phyloP scores from a whole-genome alignment of 768 basidiomycete genomes.

The Trametes meyenii region DNA sequence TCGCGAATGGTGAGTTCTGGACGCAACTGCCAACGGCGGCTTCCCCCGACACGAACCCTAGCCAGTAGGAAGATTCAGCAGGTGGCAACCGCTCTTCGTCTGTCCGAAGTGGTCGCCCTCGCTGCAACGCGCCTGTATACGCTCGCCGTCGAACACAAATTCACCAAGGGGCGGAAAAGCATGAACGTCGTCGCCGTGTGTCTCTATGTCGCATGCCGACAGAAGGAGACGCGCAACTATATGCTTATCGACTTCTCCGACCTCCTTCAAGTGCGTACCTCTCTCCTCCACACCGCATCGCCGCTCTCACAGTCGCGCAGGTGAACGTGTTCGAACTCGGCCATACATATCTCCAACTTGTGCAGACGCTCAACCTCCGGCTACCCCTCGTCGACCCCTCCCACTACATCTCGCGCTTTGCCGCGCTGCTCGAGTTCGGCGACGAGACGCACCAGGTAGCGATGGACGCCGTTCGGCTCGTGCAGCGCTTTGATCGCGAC shows the following conservation, averaged over 20 bases:
- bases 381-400: slow-evolving; percentile 93
- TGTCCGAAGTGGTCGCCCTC: slow-evolving; percentile 80
- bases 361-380: slow-evolving; percentile 82
- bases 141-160: slow-evolving; percentile 91
- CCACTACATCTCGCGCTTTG: slow-evolving; percentile 95
- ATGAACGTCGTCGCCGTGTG: slow-evolving; percentile 95
- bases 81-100: slow-evolving; percentile 73
- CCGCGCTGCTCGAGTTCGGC: slow-evolving; percentile 93
- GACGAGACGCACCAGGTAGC: slow-evolving; percentile 92
- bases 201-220: slow-evolving; percentile 90
- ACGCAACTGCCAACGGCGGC: neutral
- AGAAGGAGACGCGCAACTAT: slow-evolving; percentile 87
- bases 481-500: slow-evolving; percentile 91
- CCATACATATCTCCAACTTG: slow-evolving; percentile 92
- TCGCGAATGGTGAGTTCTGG: slow-evolving; percentile 74
- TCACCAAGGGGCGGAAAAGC: slow-evolving; percentile 90
- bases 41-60: slow-evolving; percentile 34
- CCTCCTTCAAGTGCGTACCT: slow-evolving; percentile 68
- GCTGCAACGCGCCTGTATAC: slow-evolving; percentile 88
- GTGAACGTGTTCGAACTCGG: slow-evolving; percentile 98
- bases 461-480: slow-evolving; percentile 90
- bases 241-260: slow-evolving; percentile 99
- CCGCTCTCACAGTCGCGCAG: slow-evolving; percentile 42
- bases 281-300: neutral
- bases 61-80: slow-evolving; percentile 83